These are phyloP conservation scores for Torrubiella hemipterigena DNA, from an alignment of 2,329 filamentous ascomycete species.

Conservation along the genomic window DNA sequence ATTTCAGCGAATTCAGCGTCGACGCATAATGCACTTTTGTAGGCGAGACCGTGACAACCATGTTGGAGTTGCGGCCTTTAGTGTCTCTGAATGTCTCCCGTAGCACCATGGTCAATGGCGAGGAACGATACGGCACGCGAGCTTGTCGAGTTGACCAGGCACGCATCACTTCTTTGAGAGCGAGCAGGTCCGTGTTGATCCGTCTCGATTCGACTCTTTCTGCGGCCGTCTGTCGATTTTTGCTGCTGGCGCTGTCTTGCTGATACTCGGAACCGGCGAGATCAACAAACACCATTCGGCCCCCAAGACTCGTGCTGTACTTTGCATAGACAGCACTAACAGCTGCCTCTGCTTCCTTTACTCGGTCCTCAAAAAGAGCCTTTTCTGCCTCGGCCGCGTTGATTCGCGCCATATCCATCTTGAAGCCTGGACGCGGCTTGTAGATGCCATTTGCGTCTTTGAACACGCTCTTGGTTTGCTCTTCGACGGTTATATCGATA, in stretches of 20 bases:
- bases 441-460: conserved; percentile 18
- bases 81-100: conserved; percentile 20
- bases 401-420: conserved; percentile 22
- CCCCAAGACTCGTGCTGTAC: conserved; percentile 16
- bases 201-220: conserved; percentile 27
- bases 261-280: conserved; percentile 31
- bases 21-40: conserved; percentile 21
- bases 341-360: conserved; percentile 20
- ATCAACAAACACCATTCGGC: conserved; percentile 31
- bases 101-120: conserved; percentile 29
- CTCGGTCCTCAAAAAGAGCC: conserved; percentile 16
- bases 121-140: conserved; percentile 27
- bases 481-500: conserved; percentile 8
- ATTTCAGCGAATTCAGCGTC: conserved; percentile 29
- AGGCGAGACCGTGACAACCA: conserved; percentile 23
- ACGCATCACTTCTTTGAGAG: conserved; percentile 33
- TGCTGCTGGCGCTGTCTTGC: conserved; percentile 13
- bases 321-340: conserved; percentile 14
- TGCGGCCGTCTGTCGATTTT: conserved; percentile 18
- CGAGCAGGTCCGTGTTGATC: conserved; percentile 31
- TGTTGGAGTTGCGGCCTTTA: conserved; percentile 6
- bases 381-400: conserved; percentile 26
- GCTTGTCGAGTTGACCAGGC: conserved; percentile 19
- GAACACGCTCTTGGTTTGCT: conserved; percentile 15
- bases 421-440: conserved; percentile 19